phyloP scores from a whole-genome alignment of 2,329 filamentous ascomycete species.

The Aspergillus terreus region DNA sequence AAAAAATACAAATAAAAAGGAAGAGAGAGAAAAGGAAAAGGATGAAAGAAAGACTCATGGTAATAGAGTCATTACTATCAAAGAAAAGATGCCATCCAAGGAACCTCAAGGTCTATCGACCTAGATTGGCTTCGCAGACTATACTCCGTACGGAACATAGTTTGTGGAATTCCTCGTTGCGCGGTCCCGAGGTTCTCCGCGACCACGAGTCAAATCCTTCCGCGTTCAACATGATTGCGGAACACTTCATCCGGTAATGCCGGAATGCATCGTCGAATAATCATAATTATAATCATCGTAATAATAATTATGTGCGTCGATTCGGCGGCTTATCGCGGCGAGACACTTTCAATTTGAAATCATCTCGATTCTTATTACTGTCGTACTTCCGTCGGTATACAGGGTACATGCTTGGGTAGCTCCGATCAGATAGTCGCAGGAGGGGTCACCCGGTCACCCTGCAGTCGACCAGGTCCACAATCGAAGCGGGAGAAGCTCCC shows the following conservation, averaged over 20 bases:
- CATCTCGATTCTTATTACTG: neutral
- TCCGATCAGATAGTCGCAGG: constrained; percentile 12
- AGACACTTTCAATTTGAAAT: neutral
- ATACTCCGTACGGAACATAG: neutral
- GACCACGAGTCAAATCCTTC: constrained; percentile 8
- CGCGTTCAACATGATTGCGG: constrained; percentile 2
- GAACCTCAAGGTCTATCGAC: neutral
- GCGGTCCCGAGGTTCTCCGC: constrained; percentile 8
- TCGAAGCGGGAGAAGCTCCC: constrained; percentile 38
- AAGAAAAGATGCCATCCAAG: neutral
- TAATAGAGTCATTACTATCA: neutral
- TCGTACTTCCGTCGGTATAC: too few species aligned
- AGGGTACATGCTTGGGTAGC: neutral
- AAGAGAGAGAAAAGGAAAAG: too few species aligned
- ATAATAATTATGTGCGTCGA: neutral
- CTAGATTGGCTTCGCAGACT: constrained; percentile 1
- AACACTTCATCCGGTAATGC: constrained; percentile 6
- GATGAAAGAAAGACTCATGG: too few species aligned
- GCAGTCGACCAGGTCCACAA: constrained; percentile 28
- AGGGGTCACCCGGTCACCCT: constrained; percentile 5
- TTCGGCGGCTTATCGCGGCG: neutral
- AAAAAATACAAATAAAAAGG: too few species aligned
- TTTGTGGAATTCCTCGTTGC: neutral
- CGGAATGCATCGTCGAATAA: neutral
- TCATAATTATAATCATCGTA: neutral